phyloP scores from a whole-genome alignment of 805 yeast genomes.

The Sungouiella thailandica region DNA sequence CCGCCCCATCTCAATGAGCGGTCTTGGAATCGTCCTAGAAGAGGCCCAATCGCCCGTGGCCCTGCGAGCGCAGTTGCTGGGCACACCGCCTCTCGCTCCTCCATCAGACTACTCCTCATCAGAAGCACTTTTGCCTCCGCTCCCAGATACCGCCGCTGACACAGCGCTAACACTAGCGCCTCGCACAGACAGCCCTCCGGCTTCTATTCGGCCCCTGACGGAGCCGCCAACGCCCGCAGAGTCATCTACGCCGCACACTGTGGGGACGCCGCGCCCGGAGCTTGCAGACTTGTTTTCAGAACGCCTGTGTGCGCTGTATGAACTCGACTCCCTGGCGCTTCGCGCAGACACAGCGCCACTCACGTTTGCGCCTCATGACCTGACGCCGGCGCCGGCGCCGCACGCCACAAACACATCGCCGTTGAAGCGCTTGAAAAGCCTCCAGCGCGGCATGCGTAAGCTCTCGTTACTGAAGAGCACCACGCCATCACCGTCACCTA shows the following conservation, averaged over 20 bases:
- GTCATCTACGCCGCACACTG: neutral
- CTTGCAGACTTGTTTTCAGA: slow-evolving; percentile 6
- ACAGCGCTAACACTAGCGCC: too few species aligned
- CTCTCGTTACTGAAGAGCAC: slow-evolving; percentile 21
- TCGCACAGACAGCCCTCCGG: slow-evolving; percentile 2
- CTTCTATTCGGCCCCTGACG: slow-evolving; percentile 1
- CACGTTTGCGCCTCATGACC: slow-evolving; percentile 11
- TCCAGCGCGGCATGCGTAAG: slow-evolving; percentile 36
- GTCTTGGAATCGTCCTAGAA: slow-evolving; percentile 16
- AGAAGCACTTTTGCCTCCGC: slow-evolving; percentile 21
- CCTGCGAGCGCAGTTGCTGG: slow-evolving; percentile 9
- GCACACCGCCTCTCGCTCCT: slow-evolving; percentile 12
- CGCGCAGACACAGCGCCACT: slow-evolving; percentile 13
- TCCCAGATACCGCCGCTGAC: slow-evolving; percentile 11
- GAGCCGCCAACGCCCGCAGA: slow-evolving; percentile 1
- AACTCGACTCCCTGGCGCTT: slow-evolving; percentile 23
- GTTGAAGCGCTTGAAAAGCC: slow-evolving; percentile 30
- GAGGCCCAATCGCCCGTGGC: slow-evolving; percentile 9
- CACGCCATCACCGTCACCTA: too few species aligned
- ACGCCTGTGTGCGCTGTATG: slow-evolving; percentile 17
- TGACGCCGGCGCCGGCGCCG: neutral
- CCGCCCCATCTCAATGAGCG: too few species aligned
- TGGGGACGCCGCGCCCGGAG: slow-evolving; percentile 1
- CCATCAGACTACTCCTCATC: slow-evolving; percentile 3
- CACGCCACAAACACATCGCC: slow-evolving; percentile 21